phyloP scores from a whole-genome alignment of 2,329 filamentous ascomycete genomes.

The Fusarium pseudonygamai region DNA sequence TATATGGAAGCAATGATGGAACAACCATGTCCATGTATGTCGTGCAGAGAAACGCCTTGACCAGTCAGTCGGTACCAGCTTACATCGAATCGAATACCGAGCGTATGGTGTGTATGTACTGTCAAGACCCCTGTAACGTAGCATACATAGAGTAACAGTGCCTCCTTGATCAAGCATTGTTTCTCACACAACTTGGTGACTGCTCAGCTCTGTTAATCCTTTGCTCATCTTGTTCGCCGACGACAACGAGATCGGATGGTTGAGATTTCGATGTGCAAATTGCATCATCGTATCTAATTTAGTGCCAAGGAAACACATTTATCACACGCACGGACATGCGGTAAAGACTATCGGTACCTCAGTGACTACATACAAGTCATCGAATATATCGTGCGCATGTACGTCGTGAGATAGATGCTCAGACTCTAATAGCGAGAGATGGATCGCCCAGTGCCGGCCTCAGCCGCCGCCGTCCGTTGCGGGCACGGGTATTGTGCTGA shows the following conservation, averaged over 20 bases:
- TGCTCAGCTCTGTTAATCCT: neutral
- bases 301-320: neutral
- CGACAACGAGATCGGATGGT: neutral
- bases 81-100: neutral
- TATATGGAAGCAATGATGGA: slow-evolving; percentile 11
- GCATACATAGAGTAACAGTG: slow-evolving; percentile 1
- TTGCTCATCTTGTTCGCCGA: neutral
- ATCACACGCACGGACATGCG: neutral
- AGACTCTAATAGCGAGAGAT: slow-evolving; percentile 5
- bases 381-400: neutral
- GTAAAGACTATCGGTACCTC: neutral
- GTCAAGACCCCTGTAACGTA: slow-evolving; percentile 22
- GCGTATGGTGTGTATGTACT: neutral
- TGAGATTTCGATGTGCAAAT: neutral
- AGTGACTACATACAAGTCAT: neutral
- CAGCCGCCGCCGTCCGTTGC: slow-evolving; percentile 28
- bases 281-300: neutral
- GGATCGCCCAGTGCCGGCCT: slow-evolving; percentile 25
- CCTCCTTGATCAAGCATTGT: neutral
- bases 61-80: neutral
- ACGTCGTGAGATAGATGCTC: slow-evolving; percentile 5
- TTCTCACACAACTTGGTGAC: neutral
- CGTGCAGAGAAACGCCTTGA: neutral
- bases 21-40: neutral
- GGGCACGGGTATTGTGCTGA: slow-evolving; percentile 5